Conservation (phyloP, 108 stramenopile species). For the Licmophora abbreviata region DNA sequence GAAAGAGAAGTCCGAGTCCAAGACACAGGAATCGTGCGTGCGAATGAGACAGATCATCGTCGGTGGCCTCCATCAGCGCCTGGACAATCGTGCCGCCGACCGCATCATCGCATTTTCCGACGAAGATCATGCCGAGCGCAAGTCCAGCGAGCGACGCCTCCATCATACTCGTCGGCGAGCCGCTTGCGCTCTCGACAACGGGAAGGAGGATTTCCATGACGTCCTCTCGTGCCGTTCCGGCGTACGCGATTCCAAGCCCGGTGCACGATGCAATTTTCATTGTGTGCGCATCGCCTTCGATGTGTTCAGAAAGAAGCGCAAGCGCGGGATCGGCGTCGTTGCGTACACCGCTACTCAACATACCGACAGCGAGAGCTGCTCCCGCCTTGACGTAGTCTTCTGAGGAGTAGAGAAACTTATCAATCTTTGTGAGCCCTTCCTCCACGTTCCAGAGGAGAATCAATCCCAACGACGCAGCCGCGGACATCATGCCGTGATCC, state of each 20-base stretch:
- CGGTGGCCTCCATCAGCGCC: slow-evolving; percentile 96
- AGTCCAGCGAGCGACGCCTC: slow-evolving; percentile 86
- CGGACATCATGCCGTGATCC: slow-evolving; percentile 97
- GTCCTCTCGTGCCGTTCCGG: slow-evolving; percentile 91
- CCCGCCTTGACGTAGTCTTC: slow-evolving; percentile 98
- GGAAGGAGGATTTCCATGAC: slow-evolving; percentile 89
- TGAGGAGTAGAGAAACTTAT: slow-evolving; percentile 93
- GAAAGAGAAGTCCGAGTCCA: slow-evolving; percentile 93
- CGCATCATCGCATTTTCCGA: slow-evolving; percentile 91
- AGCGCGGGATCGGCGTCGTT: slow-evolving; percentile 97
- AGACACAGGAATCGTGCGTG: slow-evolving; percentile 88
- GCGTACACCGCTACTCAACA: slow-evolving; percentile 89
- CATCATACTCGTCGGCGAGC: slow-evolving; percentile 64
- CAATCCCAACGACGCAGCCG: slow-evolving; percentile 93
- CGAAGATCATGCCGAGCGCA: slow-evolving; percentile 94
- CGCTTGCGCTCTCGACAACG: slow-evolving; percentile 74
- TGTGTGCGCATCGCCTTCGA: slow-evolving; percentile 68
- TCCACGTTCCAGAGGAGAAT: slow-evolving; percentile 99
- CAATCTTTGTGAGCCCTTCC: slow-evolving; percentile 97
- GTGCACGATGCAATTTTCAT: slow-evolving; percentile 89
- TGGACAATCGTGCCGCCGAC: slow-evolving; percentile 93
- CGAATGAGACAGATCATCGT: slow-evolving; percentile 92
- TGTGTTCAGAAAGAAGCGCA: slow-evolving; percentile 90
- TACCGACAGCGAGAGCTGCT: slow-evolving; percentile 95
- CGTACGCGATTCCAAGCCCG: slow-evolving; percentile 97